Percentiles rank a stretch among this genome's conserved stretches.
Evolutionary conservation across 2,329 filamentous ascomycete genomes (phyloP).

Genomic region (Penicillium fuscoglaucum): DNA sequence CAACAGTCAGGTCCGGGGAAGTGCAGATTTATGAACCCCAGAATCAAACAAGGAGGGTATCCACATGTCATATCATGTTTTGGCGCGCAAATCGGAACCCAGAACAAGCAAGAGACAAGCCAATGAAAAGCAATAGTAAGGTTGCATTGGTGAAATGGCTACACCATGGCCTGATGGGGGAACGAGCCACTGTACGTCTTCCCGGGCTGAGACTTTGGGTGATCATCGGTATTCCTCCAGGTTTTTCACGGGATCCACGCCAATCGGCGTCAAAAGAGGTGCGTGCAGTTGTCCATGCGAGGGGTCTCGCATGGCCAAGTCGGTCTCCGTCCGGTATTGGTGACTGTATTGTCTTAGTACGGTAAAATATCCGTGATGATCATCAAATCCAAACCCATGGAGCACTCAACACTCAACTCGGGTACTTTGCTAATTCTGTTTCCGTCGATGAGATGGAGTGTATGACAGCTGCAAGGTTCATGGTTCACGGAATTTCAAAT

Average conservation of each 20-base stretch:
- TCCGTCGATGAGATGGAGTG: not conserved
- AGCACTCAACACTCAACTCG: not conserved
- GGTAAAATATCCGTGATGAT: not conserved
- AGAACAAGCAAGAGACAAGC: not conserved
- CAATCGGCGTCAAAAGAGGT: not conserved
- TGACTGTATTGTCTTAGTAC: not conserved
- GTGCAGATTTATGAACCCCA: slow-evolving; percentile 17
- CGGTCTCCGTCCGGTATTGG: not conserved
- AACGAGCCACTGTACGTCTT: not conserved
- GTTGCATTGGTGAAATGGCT: slow-evolving; percentile 8
- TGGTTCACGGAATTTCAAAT: not conserved
- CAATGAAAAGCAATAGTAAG: not conserved
- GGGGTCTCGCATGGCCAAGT: not conserved
- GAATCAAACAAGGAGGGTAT: not conserved
- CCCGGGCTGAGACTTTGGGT: not conserved
- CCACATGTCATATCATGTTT: slow-evolving; percentile 1
- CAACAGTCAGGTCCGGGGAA: slow-evolving; percentile 11
- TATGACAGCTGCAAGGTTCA: not conserved
- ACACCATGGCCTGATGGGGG: not conserved
- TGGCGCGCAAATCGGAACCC: not conserved
- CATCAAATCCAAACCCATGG: too few relatives aligned
- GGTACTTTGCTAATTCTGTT: not conserved
- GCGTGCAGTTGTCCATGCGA: not conserved
- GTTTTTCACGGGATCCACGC: not conserved
- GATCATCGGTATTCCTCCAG: not conserved